A percentile compares a stretch with the other conserved stretches of the same genome.
These are phyloP conservation scores for Sonneratia alba DNA, from an alignment of 345 rosid genomes.

Conservation along the genomic window DNA sequence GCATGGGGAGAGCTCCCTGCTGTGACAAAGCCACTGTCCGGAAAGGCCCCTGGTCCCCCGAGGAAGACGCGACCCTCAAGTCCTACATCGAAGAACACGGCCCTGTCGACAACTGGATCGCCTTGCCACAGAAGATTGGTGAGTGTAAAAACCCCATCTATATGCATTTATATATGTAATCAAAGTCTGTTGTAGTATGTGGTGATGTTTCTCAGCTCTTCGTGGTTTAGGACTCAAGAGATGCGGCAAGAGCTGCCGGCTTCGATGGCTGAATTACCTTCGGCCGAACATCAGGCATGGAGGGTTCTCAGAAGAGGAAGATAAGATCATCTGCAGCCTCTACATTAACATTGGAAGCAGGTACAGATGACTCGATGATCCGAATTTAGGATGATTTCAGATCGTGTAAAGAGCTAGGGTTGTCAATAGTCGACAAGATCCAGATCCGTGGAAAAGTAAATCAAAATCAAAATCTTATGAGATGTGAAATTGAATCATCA, in stretches of 20 bases:
- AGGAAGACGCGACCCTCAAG: constrained; percentile 56
- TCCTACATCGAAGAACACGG: constrained; percentile 18
- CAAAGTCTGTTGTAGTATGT: background rate
- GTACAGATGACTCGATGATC: constrained; percentile 3
- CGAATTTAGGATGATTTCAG: background rate
- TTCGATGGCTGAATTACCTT: constrained; percentile 36
- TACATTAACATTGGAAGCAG: constrained; percentile 36
- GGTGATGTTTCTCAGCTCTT: background rate
- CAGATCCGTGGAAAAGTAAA: background rate
- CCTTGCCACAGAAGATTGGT: constrained; percentile 27
- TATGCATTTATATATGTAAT: no score
- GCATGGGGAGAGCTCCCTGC: constrained; percentile 91
- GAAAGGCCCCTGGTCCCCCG: constrained; percentile 94
- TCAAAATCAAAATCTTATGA: background rate
- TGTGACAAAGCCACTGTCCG: constrained; percentile 81
- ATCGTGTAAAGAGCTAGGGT: background rate
- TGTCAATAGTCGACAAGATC: background rate
- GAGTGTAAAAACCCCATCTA: no score
- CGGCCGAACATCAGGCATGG: constrained; percentile 36
- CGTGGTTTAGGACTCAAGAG: constrained; percentile 22
- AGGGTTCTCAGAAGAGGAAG: constrained; percentile 38
- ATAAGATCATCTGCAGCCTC: constrained; percentile 29
- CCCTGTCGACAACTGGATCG: constrained; percentile 71
- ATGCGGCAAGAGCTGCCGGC: constrained; percentile 37
- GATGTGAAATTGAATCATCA: background rate